Evolutionary conservation across 148 eudicot species (phyloP).

Genomic region (Heliosperma pusillum): DNA sequence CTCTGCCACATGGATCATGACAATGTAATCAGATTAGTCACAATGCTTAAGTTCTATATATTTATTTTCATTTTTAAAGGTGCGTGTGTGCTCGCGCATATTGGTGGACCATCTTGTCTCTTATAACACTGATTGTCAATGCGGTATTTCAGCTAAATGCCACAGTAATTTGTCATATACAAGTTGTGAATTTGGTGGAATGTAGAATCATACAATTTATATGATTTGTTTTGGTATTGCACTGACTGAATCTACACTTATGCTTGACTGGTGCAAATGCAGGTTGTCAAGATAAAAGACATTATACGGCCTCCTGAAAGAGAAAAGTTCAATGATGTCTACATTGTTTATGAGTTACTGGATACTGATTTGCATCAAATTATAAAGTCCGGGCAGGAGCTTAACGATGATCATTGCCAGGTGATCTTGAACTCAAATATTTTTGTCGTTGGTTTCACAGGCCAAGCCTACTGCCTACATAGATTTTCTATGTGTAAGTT

Average conservation of each 20-base stretch:
- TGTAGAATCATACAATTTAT: background rate
- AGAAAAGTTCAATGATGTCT: slow-evolving; percentile 43
- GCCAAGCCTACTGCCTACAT: background rate
- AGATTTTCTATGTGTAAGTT: background rate
- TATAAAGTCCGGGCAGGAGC: slow-evolving; percentile 74
- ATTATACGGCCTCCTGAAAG: slow-evolving; percentile 43
- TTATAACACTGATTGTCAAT: too few species aligned
- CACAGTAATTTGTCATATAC: background rate
- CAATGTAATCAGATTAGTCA: slow-evolving; percentile 47
- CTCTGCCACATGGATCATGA: slow-evolving; percentile 93
- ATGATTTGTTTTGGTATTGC: background rate
- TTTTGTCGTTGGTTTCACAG: background rate
- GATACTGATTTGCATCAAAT: slow-evolving; percentile 94
- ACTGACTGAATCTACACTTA: slow-evolving; percentile 1
- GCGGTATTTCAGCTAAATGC: too few species aligned
- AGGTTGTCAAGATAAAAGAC: slow-evolving; percentile 43
- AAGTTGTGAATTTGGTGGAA: background rate
- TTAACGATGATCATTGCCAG: slow-evolving; percentile 93
- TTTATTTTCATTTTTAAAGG: background rate
- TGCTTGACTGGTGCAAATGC: slow-evolving; percentile 18
- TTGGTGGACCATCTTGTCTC: too few species aligned
- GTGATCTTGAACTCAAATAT: slow-evolving; percentile 28
- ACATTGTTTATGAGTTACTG: slow-evolving; percentile 59
- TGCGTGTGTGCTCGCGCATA: too few species aligned
- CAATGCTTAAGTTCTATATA: background rate